Conservation (phyloP, 306 rosid species). For the Vigna hirtella region DNA sequence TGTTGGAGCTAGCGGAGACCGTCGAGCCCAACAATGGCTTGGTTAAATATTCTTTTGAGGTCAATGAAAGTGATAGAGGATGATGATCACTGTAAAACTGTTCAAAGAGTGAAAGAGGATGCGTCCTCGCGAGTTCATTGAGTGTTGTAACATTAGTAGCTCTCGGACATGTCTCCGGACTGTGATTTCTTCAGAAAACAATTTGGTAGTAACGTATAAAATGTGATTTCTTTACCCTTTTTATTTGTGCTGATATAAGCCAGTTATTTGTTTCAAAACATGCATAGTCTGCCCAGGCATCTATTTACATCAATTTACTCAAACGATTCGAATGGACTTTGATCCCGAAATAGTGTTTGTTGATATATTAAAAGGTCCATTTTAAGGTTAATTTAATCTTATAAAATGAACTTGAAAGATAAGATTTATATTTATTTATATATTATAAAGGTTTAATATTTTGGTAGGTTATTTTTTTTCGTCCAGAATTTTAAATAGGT, state of each 20-base stretch:
- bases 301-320: background rate
- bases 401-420: too few relatives aligned
- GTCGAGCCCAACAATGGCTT: slow-evolving; percentile 92
- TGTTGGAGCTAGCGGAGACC: slow-evolving; percentile 84
- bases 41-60: slow-evolving; percentile 63
- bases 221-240: background rate
- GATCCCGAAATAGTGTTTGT: background rate
- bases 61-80: background rate
- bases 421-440: too few relatives aligned
- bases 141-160: slow-evolving; percentile 38
- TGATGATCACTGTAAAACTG: slow-evolving; percentile 16
- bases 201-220: slow-evolving; percentile 23
- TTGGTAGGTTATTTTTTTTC: too few relatives aligned
- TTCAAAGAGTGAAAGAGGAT: background rate
- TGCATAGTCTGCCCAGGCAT: background rate
- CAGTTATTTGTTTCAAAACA: background rate
- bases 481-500: too few relatives aligned
- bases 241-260: background rate
- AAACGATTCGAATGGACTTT: background rate
- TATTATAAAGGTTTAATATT: too few relatives aligned
- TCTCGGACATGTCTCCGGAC: slow-evolving; percentile 22
- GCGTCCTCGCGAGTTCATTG: background rate
- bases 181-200: slow-evolving; percentile 2
- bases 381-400: too few relatives aligned
- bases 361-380: background rate